These are phyloP conservation scores for Aspergillus intermedius DNA, from an alignment of 2,329 filamentous ascomycete species.

Conservation along the genomic window DNA sequence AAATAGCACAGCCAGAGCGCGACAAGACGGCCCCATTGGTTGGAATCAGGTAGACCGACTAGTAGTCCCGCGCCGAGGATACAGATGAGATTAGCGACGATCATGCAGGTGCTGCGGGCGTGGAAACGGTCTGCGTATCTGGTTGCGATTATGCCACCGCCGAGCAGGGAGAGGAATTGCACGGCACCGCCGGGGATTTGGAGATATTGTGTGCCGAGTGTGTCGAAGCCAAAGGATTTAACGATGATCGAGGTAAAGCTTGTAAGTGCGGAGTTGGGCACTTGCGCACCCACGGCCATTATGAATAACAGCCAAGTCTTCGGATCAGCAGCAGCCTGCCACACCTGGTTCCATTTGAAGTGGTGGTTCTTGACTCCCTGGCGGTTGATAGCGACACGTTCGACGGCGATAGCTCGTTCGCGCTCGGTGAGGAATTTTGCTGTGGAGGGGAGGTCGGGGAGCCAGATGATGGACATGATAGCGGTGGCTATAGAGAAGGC, in stretches of 20 bases:
- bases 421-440: constrained; percentile 38
- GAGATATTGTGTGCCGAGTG: constrained; percentile 50
- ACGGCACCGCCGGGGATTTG: constrained; percentile 56
- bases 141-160: constrained; percentile 48
- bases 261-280: constrained; percentile 53
- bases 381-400: constrained; percentile 46
- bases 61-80: constrained; percentile 49
- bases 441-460: constrained; percentile 42
- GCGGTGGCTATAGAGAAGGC: constrained; percentile 32
- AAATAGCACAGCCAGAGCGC: constrained; percentile 54
- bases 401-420: constrained; percentile 44
- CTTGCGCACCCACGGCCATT: constrained; percentile 47
- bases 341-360: constrained; percentile 42
- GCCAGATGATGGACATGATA: constrained; percentile 29
- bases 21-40: constrained; percentile 54
- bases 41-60: constrained; percentile 44
- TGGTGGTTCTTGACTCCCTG: constrained; percentile 51
- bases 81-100: constrained; percentile 49
- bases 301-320: constrained; percentile 57
- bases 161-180: constrained; percentile 49
- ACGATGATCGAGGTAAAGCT: constrained; percentile 47
- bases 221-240: constrained; percentile 43
- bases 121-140: constrained; percentile 42
- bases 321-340: constrained; percentile 46
- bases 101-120: constrained; percentile 50